Evolutionary conservation across 1,284 basidiomycete genomes (phyloP).

Genomic region (Gomphus sp.): DNA sequence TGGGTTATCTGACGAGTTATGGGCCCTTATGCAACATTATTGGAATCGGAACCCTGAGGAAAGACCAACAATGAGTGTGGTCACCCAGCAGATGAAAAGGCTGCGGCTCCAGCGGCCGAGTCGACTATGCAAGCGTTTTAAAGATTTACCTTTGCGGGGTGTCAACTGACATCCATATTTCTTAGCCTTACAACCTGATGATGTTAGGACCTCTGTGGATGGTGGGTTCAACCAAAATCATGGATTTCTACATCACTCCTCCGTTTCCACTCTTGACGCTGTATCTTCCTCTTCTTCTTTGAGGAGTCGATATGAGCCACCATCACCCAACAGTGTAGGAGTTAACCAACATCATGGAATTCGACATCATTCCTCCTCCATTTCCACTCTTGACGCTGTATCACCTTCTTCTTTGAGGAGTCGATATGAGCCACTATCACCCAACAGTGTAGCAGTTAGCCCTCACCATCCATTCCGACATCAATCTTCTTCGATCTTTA

Average conservation of each 20-base stretch:
- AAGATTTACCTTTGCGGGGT: not conserved
- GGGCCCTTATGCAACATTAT: conserved; percentile 30
- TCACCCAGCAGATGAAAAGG: conserved; percentile 12
- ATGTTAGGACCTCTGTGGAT: not conserved
- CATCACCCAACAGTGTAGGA: not conserved
- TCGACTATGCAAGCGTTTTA: not conserved
- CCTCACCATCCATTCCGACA: not conserved
- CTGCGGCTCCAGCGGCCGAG: not conserved
- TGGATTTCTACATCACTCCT: not conserved
- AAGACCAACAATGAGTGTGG: conserved; percentile 28
- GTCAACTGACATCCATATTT: not conserved
- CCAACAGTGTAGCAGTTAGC: not conserved
- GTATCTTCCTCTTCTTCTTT: not conserved
- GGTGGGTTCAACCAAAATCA: not conserved
- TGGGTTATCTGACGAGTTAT: conserved; percentile 28
- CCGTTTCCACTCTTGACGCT: not conserved
- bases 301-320: not conserved
- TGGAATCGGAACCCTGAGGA: conserved; percentile 28
- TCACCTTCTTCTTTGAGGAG: not conserved
- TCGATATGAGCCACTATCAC: not conserved
- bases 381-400: not conserved
- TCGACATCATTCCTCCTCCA: not conserved
- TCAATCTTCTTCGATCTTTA: not conserved
- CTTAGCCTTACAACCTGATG: not conserved
- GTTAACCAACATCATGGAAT: not conserved